These are phyloP conservation scores for Porphyrellus cyaneotinctus DNA, from an alignment of 768 basidiomycete species.

Conservation along the genomic window DNA sequence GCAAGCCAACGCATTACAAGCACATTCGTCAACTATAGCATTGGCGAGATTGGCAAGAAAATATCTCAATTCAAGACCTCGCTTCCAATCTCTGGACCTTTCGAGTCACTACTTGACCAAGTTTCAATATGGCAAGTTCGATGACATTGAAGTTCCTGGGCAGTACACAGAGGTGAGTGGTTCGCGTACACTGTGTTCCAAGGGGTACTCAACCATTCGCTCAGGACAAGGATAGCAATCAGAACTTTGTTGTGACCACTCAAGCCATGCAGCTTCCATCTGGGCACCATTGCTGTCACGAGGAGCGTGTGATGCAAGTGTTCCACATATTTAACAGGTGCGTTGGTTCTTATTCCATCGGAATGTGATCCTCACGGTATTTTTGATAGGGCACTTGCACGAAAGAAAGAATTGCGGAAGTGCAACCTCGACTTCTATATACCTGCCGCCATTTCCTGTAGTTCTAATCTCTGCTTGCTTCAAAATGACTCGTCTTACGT, in stretches of 20 bases:
- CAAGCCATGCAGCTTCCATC: constrained; percentile 87
- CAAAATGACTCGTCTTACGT: constrained; percentile 92
- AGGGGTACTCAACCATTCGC: constrained; percentile 7
- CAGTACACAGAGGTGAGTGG: constrained; percentile 89
- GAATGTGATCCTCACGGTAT: constrained; percentile 1
- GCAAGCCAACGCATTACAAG: constrained; percentile 76
- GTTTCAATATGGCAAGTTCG: constrained; percentile 96
- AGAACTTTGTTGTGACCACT: constrained; percentile 86
- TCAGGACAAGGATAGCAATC: constrained; percentile 92
- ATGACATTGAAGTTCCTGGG: constrained; percentile 97
- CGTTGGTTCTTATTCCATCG: constrained; percentile 18
- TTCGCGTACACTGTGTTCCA: neutral
- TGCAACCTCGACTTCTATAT: constrained; percentile 90
- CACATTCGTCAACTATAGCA: constrained; percentile 86
- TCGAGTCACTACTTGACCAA: constrained; percentile 92
- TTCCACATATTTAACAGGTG: constrained; percentile 94
- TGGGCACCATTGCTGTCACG: constrained; percentile 79
- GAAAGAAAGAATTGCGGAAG: constrained; percentile 91
- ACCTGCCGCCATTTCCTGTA: constrained; percentile 81
- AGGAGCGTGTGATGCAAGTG: constrained; percentile 88
- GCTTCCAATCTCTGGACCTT: constrained; percentile 78
- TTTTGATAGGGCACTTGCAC: constrained; percentile 61
- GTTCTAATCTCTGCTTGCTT: constrained; percentile 77
- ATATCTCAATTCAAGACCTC: constrained; percentile 75
- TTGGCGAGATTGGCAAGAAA: constrained; percentile 93